These are phyloP conservation scores for Aspergillaceae sp. DNA, from an alignment of 2,329 filamentous ascomycete species.

Conservation along the genomic window DNA sequence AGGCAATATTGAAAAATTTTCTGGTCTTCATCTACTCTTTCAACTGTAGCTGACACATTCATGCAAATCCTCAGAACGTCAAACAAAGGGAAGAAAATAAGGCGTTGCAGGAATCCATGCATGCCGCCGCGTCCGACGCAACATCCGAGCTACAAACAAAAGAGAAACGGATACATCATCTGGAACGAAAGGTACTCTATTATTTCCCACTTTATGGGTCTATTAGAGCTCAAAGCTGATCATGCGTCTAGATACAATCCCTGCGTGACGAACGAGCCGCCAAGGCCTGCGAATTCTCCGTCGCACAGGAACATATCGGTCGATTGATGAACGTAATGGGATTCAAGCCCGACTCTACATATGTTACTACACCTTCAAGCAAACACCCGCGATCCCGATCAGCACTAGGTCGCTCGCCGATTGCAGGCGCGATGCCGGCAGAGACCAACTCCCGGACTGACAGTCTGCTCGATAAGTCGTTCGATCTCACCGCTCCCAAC, in stretches of 20 bases:
- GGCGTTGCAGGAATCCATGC: conserved; percentile 17
- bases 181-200: conserved; percentile 25
- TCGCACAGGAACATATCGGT: conserved; percentile 32
- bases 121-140: conserved; percentile 15
- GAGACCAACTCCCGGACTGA: conserved; percentile 10
- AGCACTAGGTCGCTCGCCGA: conserved; percentile 5
- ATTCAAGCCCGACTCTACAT: conserved; percentile 16
- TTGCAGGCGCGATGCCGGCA: conserved; percentile 4
- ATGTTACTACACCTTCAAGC: conserved; percentile 6
- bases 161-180: conserved; percentile 21
- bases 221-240: neutral
- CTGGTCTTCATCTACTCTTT: neutral
- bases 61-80: conserved; percentile 9
- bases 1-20: neutral
- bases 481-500: conserved; percentile 13
- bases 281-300: conserved; percentile 32
- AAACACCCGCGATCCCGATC: conserved; percentile 13
- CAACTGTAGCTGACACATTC: neutral
- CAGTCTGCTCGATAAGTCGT: conserved; percentile 10
- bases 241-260: conserved; percentile 21
- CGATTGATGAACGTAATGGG: conserved; percentile 33
- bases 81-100: conserved; percentile 19
- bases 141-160: conserved; percentile 22
- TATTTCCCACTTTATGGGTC: neutral
- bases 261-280: conserved; percentile 27